Evolutionary conservation across 2,329 filamentous ascomycete species (phyloP), one percentile per base, ranked within the genome.

Genomic region (Penicillium concentricum): DNA sequence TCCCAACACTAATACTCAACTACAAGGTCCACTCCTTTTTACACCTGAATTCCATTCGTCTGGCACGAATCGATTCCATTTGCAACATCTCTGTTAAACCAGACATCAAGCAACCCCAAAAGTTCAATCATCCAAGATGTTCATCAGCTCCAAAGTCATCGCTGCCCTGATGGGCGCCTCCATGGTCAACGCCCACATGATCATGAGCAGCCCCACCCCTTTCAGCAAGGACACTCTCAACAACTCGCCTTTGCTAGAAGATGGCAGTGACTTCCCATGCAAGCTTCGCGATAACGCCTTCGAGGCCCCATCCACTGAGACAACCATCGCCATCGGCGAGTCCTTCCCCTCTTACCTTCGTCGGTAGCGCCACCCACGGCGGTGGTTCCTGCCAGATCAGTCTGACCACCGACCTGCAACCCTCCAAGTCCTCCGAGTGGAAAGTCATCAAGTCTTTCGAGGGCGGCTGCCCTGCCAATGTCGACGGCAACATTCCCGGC

Each of bases 361-460:
- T 76, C 0, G 92, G 92, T 35, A 78, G 81, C 47, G 92, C 92
- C 3, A 85, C 87, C 0, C 94, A 99, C 65, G 92, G 92, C 18
- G 94, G 94, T 52, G 94, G 94, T 0, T 95, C 91, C 0, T 97
- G 94, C 78, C 94, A 99, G 68, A 77, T 97, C 56, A 89, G 88
- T 9, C 78, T 99, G 66, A 94, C 92, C 0, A 91, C 89, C 18
- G 93, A 97, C 64, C 78, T 81, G 12, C 76, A 81, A 13, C 87
- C 92, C 0, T 87, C 84, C 26, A 84, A 83, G 62, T 73, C 83
- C 63, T 88, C 85, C 0, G 81, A 83, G 22, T 99, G 89, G 87
- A 92, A 92, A 73, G 93, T 97, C 60, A 92, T 99, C 73, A 86
- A 94, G 69, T 93, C 89, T 0, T 90, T 92, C 28, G 82, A 92